Percentiles rank a stretch among this genome's conserved stretches.
phyloP scores from a whole-genome alignment of 176 grass and related monocot genomes.

The Bothriochloa decipiens region DNA sequence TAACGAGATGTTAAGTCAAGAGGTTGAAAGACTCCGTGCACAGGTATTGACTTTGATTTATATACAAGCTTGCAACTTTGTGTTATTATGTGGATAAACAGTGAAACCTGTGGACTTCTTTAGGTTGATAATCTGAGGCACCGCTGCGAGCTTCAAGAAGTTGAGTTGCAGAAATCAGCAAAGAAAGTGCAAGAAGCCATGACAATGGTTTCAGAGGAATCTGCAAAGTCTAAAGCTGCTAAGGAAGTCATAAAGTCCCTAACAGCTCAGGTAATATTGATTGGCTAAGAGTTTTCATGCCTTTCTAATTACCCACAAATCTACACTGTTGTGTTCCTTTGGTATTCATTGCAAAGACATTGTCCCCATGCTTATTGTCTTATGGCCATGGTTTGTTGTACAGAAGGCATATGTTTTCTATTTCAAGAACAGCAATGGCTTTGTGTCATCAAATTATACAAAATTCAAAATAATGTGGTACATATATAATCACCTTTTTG shows the following conservation, averaged over 20 bases:
- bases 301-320: slow-evolving; percentile 23
- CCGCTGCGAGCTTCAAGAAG: slow-evolving; percentile 75
- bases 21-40: slow-evolving; percentile 75
- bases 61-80: slow-evolving; percentile 10
- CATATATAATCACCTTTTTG: slow-evolving; percentile 9
- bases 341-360: background rate
- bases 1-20: slow-evolving; percentile 83
- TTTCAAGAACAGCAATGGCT: background rate
- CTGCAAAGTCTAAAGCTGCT: slow-evolving; percentile 92
- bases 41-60: slow-evolving; percentile 67
- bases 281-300: slow-evolving; percentile 17
- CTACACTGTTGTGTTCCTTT: background rate
- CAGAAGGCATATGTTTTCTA: slow-evolving; percentile 3
- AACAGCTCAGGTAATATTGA: slow-evolving; percentile 70
- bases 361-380: background rate
- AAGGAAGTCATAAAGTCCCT: slow-evolving; percentile 99
- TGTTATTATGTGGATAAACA: background rate
- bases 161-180: slow-evolving; percentile 81
- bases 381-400: slow-evolving; percentile 21
- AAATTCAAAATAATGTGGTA: slow-evolving; percentile 9
- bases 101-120: slow-evolving; percentile 20
- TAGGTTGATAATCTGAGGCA: slow-evolving; percentile 89
- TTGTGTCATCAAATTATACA: slow-evolving; percentile 12
- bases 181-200: slow-evolving; percentile 91
- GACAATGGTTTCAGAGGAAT: slow-evolving; percentile 78